Conservation (phyloP, 306 rosid species). For the Erythrophleum fordii region DNA sequence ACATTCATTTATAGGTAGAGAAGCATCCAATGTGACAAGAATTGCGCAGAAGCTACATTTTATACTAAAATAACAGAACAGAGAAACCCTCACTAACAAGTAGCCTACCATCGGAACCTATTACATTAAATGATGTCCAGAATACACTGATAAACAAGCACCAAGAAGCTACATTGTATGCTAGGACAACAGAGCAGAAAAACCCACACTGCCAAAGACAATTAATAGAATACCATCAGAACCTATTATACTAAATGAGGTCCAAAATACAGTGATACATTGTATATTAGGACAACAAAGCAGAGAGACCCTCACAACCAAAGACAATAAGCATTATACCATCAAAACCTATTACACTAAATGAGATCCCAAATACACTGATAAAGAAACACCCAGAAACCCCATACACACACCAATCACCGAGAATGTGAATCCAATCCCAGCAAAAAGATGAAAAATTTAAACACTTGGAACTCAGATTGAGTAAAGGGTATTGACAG, state of each 20-base stretch:
- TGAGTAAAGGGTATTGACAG: not conserved
- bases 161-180: not conserved
- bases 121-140: not conserved
- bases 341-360: conserved; percentile 18
- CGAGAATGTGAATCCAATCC: conserved; percentile 26
- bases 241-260: not conserved
- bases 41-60: not conserved
- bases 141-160: not conserved
- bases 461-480: not conserved
- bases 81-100: not conserved
- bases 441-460: conserved; percentile 8
- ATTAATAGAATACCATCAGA: not conserved
- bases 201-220: not conserved
- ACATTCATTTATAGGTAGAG: not conserved
- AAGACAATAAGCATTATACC: not conserved
- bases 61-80: not conserved
- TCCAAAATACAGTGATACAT: not conserved
- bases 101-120: not conserved
- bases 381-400: conserved; percentile 20
- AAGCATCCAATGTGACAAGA: conserved; percentile 2
- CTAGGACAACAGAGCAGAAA: conserved; percentile 24
- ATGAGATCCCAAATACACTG: conserved; percentile 33
- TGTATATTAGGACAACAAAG: conserved; percentile 14
- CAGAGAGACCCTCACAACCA: conserved; percentile 16
- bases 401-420: conserved; percentile 4